Evolutionary conservation across 2,329 filamentous ascomycete genomes (phyloP).

Genomic region (Aspergillus hiratsukae): DNA sequence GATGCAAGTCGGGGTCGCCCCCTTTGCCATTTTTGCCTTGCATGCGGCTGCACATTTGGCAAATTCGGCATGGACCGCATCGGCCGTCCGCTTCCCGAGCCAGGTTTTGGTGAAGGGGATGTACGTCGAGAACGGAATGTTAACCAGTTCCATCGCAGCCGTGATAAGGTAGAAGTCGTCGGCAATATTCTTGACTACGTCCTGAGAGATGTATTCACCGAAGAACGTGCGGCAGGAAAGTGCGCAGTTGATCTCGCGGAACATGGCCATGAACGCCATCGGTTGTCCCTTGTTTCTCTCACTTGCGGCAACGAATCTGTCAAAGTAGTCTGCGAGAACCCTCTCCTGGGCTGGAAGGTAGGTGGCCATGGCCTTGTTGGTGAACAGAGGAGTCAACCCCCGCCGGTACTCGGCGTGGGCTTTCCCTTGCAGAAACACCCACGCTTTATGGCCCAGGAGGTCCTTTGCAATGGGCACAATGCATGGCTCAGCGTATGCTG

Average conservation of each 20-base stretch:
- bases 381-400: conserved; percentile 83
- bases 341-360: conserved; percentile 88
- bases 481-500: conserved; percentile 78
- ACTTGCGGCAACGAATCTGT: conserved; percentile 66
- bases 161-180: conserved; percentile 92
- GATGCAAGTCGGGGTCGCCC: conserved; percentile 75
- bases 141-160: conserved; percentile 84
- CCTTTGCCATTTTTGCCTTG: conserved; percentile 76
- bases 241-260: conserved; percentile 85
- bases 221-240: conserved; percentile 86
- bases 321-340: conserved; percentile 75
- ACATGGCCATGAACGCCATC: conserved; percentile 73
- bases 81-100: conserved; percentile 83
- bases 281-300: conserved; percentile 63
- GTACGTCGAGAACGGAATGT: conserved; percentile 73
- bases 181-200: conserved; percentile 80
- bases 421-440: conserved; percentile 89
- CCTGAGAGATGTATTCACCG: conserved; percentile 81
- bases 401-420: conserved; percentile 87
- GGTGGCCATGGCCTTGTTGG: conserved; percentile 71
- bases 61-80: conserved; percentile 79
- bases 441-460: conserved; percentile 78
- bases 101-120: conserved; percentile 83
- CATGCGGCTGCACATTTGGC: conserved; percentile 79
- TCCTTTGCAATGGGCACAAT: conserved; percentile 85